Conservation (phyloP, 2,329 filamentous ascomycete genomes). For the Elsinoe necatrix region DNA sequence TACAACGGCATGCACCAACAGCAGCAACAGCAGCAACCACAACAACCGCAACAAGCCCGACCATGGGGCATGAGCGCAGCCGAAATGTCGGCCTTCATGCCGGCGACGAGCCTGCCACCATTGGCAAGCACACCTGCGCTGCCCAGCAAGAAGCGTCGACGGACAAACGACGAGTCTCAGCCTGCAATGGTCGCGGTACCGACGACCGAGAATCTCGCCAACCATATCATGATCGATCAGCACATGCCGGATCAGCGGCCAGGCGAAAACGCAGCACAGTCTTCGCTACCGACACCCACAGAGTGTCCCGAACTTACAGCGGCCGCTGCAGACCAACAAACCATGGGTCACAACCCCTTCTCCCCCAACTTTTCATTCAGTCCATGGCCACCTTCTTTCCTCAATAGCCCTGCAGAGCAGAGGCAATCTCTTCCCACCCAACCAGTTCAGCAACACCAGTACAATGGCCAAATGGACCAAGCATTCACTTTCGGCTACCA, state of each 20-base stretch:
- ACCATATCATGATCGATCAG: not conserved
- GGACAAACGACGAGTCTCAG: slow-evolving; percentile 10
- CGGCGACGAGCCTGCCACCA: slow-evolving; percentile 9
- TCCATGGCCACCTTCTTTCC: slow-evolving; percentile 19
- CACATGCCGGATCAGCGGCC: not conserved
- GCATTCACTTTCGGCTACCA: slow-evolving; percentile 22
- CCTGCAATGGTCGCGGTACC: not conserved
- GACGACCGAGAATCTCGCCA: slow-evolving; percentile 1
- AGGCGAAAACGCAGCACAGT: slow-evolving; percentile 12
- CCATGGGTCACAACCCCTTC: slow-evolving; percentile 29
- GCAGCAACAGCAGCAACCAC: slow-evolving; percentile 8
- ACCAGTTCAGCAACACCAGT: slow-evolving; percentile 13
- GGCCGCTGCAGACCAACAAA: slow-evolving; percentile 17
- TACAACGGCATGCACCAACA: slow-evolving; percentile 15
- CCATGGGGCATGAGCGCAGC: not conserved
- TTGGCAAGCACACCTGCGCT: not conserved
- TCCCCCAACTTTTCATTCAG: slow-evolving; percentile 35
- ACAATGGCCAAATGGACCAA: slow-evolving; percentile 20
- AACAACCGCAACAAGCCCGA: slow-evolving; percentile 3
- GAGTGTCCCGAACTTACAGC: slow-evolving; percentile 12
- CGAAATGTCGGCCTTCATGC: not conserved
- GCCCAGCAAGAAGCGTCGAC: not conserved
- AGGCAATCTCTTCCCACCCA: slow-evolving; percentile 16
- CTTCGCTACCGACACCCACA: slow-evolving; percentile 14
- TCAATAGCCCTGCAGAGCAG: slow-evolving; percentile 16